A percentile compares a stretch with the other conserved stretches of the same genome.
phyloP scores from a whole-genome alignment of 164 flowering plant genomes.

The Echeveria elegans region DNA sequence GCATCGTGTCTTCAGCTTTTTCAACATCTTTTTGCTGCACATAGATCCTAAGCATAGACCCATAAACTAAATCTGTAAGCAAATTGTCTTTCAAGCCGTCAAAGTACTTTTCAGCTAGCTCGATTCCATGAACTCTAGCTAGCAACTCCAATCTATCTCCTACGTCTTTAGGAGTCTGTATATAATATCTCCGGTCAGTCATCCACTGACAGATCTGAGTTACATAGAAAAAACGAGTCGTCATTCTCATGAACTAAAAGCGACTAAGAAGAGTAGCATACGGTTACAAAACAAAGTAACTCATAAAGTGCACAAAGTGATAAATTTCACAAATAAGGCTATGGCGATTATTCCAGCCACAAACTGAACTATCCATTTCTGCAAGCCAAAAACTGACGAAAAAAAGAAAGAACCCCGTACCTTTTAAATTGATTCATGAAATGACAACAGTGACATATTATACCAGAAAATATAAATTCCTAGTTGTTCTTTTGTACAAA shows the following conservation, averaged over 20 bases:
- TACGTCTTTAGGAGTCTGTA: conserved; percentile 14
- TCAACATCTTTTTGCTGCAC: conserved; percentile 14
- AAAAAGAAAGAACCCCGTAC: background rate
- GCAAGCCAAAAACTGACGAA: background rate
- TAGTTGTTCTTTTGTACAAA: too few relatives aligned
- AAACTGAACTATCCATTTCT: background rate
- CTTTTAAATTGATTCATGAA: background rate
- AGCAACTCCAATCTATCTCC: conserved; percentile 24
- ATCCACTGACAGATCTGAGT: conserved; percentile 19
- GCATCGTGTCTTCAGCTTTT: conserved; percentile 28
- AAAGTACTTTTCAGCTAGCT: conserved; percentile 26
- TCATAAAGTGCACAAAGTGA: background rate
- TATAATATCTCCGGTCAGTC: conserved; percentile 11
- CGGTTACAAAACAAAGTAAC: background rate
- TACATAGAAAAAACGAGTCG: background rate
- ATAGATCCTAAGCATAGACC: conserved; percentile 30
- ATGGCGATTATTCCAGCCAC: background rate
- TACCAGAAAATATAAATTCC: too few relatives aligned
- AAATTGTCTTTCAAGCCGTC: conserved; percentile 12
- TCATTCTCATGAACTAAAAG: background rate
- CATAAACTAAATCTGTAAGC: conserved; percentile 15
- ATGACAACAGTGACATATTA: too few relatives aligned
- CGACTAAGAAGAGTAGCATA: background rate
- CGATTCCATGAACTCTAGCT: conserved; percentile 24
- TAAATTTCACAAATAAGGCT: background rate